Conservation (phyloP, 2,329 filamentous ascomycete species). For the Fusarium sp. region DNA sequence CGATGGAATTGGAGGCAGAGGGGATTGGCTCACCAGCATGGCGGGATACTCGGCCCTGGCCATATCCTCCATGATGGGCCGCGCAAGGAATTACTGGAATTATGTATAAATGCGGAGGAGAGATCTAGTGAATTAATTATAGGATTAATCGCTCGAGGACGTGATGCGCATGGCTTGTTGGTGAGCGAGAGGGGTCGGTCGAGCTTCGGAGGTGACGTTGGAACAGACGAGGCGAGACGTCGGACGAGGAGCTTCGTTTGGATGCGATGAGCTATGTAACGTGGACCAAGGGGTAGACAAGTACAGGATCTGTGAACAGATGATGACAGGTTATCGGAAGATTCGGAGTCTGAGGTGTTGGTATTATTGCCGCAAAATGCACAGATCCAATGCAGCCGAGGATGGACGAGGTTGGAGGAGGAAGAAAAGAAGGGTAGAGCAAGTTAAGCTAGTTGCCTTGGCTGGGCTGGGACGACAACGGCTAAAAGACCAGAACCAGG, state of each 20-base stretch:
- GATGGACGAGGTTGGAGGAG: slow-evolving; percentile 14
- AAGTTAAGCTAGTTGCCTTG: slow-evolving; percentile 2
- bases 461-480: slow-evolving; percentile 22
- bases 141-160: slow-evolving; percentile 28
- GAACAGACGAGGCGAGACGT: slow-evolving; percentile 1
- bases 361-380: slow-evolving; percentile 6
- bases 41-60: slow-evolving; percentile 91
- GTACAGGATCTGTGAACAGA: background rate
- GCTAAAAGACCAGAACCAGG: slow-evolving; percentile 6
- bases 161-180: slow-evolving; percentile 28
- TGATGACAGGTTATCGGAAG: slow-evolving; percentile 18
- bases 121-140: slow-evolving; percentile 19
- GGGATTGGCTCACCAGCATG: slow-evolving; percentile 79
- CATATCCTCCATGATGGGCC: slow-evolving; percentile 76
- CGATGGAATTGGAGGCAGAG: slow-evolving; percentile 1
- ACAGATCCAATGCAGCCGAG: slow-evolving; percentile 10
- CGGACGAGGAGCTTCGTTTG: slow-evolving; percentile 19
- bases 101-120: slow-evolving; percentile 27
- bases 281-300: slow-evolving; percentile 2
- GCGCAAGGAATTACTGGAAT: slow-evolving; percentile 29
- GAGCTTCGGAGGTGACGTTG: slow-evolving; percentile 28
- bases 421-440: background rate
- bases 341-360: slow-evolving; percentile 16
- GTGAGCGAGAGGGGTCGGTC: slow-evolving; percentile 35
- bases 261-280: slow-evolving; percentile 6